Percentiles rank a stretch among this genome's conserved stretches.
These are phyloP conservation scores for Saprolegnia diclina DNA, from an alignment of 352 stramenopile species.

Conservation along the genomic window DNA sequence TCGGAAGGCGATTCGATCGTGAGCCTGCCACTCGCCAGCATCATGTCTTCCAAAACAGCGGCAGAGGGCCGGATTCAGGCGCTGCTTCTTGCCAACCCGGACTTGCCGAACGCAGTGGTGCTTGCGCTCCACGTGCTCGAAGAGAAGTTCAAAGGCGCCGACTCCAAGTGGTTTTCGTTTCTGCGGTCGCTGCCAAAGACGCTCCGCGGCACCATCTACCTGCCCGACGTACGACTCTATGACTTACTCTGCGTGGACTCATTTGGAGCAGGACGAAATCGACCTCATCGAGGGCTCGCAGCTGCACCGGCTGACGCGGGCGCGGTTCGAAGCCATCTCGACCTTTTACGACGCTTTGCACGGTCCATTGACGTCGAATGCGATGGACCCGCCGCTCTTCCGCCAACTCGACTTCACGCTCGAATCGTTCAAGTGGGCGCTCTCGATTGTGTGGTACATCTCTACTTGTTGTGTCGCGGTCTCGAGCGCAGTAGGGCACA, in stretches of 20 bases:
- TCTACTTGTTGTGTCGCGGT: background rate
- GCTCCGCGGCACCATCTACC: slow-evolving; percentile 14
- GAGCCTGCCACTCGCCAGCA: slow-evolving; percentile 7
- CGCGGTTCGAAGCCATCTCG: slow-evolving; percentile 10
- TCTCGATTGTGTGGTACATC: slow-evolving; percentile 21
- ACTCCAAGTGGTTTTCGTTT: slow-evolving; percentile 19
- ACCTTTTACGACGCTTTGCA: slow-evolving; percentile 18
- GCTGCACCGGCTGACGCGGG: slow-evolving; percentile 7
- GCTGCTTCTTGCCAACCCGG: slow-evolving; percentile 9
- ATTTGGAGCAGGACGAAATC: slow-evolving; percentile 10
- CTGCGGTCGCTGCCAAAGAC: background rate
- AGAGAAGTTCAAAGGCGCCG: slow-evolving; percentile 16
- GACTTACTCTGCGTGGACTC: background rate
- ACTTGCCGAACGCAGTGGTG: slow-evolving; percentile 18
- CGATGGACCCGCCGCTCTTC: slow-evolving; percentile 20
- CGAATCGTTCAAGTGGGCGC: slow-evolving; percentile 21
- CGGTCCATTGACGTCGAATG: slow-evolving; percentile 16
- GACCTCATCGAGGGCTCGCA: slow-evolving; percentile 26
- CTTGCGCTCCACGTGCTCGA: slow-evolving; percentile 23
- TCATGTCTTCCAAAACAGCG: slow-evolving; percentile 17
- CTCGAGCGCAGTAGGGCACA: background rate
- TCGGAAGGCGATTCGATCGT: slow-evolving; percentile 14
- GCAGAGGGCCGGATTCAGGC: slow-evolving; percentile 5
- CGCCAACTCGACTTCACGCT: slow-evolving; percentile 11
- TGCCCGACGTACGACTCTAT: slow-evolving; percentile 7